Evolutionary conservation across 1,139 yeast genomes (phyloP).

Genomic region (Scheffersomyces titani): DNA sequence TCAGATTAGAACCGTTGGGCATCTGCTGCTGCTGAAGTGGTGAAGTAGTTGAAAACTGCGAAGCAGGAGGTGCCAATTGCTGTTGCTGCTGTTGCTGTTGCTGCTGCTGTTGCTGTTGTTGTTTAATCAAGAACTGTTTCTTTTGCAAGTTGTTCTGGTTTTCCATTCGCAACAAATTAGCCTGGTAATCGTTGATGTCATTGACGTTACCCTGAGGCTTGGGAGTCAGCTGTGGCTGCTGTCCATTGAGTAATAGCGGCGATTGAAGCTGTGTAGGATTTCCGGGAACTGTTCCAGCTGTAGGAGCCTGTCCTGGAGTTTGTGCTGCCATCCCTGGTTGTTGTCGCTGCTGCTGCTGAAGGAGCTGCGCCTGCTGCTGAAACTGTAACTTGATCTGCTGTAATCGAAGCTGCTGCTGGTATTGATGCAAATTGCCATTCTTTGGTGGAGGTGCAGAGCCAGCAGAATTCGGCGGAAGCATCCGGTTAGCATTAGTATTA

Average conservation of each 20-base stretch:
- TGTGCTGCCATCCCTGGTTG: not conserved
- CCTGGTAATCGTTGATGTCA: constrained; percentile 26
- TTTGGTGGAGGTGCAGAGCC: constrained; percentile 10
- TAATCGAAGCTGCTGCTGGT: constrained; percentile 18
- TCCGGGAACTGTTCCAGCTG: not conserved
- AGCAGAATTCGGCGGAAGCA: not conserved
- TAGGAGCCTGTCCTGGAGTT: not conserved
- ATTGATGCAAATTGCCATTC: constrained; percentile 12
- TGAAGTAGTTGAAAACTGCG: not conserved
- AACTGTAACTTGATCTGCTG: constrained; percentile 20
- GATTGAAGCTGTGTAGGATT: constrained; percentile 5
- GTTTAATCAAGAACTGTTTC: constrained; percentile 25
- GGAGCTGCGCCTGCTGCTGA: constrained; percentile 17
- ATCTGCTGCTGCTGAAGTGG: constrained; percentile 1
- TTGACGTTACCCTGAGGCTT: constrained; percentile 8
- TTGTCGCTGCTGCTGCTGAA: not conserved
- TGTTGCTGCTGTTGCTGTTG: constrained; percentile 8
- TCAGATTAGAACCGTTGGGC: constrained; percentile 6
- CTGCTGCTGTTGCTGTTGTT: constrained; percentile 13
- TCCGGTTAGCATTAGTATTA: not conserved
- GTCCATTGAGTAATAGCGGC: constrained; percentile 5
- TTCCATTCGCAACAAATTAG: constrained; percentile 26
- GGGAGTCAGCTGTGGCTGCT: constrained; percentile 8
- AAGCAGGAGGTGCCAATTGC: not conserved
- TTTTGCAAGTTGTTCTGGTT: constrained; percentile 27